Conservation (phyloP, 2,329 filamentous ascomycete genomes). For the Verticillium nubilum region DNA sequence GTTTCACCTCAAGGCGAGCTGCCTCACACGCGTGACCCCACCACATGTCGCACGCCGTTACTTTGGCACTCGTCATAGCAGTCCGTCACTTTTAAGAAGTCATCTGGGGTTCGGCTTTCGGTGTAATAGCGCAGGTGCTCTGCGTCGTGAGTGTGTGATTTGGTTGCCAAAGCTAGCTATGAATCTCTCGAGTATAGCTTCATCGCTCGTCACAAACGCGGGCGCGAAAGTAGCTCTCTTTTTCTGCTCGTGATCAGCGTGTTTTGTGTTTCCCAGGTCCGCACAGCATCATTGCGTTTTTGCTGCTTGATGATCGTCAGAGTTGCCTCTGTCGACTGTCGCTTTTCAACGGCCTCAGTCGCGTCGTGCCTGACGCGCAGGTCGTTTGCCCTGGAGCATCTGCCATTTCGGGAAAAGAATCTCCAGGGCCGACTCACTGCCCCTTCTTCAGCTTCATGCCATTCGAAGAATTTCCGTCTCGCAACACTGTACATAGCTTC, state of each 20-base stretch:
- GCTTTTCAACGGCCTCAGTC: neutral
- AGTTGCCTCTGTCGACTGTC: neutral
- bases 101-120: neutral
- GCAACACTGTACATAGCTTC: neutral
- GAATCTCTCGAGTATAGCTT: slow-evolving; percentile 13
- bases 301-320: neutral
- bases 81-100: neutral
- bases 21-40: neutral
- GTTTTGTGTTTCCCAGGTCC: slow-evolving; percentile 6
- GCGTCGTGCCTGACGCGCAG: neutral
- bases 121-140: neutral
- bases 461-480: neutral
- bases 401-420: neutral
- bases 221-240: neutral
- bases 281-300: neutral
- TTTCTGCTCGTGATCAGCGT: slow-evolving; percentile 4
- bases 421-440: neutral
- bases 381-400: neutral
- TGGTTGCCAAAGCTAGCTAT: slow-evolving; percentile 12
- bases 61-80: neutral
- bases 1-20: neutral
- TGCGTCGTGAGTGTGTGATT: slow-evolving; percentile 1
- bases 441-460: neutral
- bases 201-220: slow-evolving; percentile 6
- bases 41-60: neutral